Percentiles rank a stretch among this genome's conserved stretches.
These are phyloP conservation scores for Quercus cerris DNA, from an alignment of 306 rosid genomes.

Conservation along the genomic window DNA sequence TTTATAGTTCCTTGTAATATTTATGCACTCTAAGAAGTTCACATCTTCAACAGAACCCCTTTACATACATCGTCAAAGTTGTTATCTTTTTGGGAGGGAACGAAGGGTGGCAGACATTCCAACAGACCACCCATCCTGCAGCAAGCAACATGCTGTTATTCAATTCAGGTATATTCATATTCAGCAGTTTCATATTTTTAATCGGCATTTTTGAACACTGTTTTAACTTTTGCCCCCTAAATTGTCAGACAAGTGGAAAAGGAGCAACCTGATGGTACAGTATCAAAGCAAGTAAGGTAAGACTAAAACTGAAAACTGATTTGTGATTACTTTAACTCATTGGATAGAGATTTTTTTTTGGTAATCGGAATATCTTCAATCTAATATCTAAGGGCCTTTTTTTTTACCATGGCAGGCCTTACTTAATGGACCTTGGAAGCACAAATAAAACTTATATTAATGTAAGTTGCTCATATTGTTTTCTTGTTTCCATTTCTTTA, in stretches of 20 bases:
- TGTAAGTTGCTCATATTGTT: slow-evolving; percentile 47
- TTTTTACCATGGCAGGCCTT: slow-evolving; percentile 57
- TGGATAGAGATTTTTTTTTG: neutral
- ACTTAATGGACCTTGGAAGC: slow-evolving; percentile 98
- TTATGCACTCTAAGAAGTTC: slow-evolving; percentile 21
- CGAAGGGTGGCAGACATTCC: slow-evolving; percentile 97
- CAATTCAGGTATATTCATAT: slow-evolving; percentile 67
- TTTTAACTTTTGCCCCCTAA: slow-evolving; percentile 2
- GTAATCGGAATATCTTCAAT: neutral
- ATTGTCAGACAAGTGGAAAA: slow-evolving; percentile 73
- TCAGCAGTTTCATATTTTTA: slow-evolving; percentile 16
- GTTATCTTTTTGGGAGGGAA: slow-evolving; percentile 97
- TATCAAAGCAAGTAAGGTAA: slow-evolving; percentile 64
- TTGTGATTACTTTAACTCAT: neutral
- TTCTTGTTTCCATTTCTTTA: neutral
- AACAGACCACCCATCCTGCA: slow-evolving; percentile 97
- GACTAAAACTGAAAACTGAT: neutral
- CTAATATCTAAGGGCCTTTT: slow-evolving; percentile 24
- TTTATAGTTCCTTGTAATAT: slow-evolving; percentile 8
- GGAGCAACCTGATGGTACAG: slow-evolving; percentile 76
- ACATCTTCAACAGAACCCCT: slow-evolving; percentile 72
- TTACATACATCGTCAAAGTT: slow-evolving; percentile 93
- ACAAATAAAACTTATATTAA: slow-evolving; percentile 93
- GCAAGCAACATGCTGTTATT: slow-evolving; percentile 98
- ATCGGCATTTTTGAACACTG: neutral